Evolutionary conservation across 495 filamentous ascomycete genomes (phyloP).

Genomic region (Neurospora sp.): DNA sequence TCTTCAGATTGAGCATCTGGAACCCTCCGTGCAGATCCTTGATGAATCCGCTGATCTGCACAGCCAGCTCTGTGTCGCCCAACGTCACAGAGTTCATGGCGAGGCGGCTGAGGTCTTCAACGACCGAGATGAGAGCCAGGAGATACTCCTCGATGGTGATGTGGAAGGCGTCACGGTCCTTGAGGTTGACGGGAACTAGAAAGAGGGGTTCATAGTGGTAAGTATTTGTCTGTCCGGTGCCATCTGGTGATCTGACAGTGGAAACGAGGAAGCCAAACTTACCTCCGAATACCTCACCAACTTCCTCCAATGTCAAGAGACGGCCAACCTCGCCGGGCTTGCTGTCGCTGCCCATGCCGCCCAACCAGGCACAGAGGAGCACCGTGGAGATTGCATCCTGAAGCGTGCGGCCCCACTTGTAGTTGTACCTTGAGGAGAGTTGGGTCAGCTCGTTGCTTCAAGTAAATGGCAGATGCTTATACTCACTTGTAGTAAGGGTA

Average conservation of each 20-base stretch:
- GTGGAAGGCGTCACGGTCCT: slow-evolving; percentile 83
- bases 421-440: slow-evolving; percentile 51
- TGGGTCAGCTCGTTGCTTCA: background rate
- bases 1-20: slow-evolving; percentile 94
- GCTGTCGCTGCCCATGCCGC: slow-evolving; percentile 42
- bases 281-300: slow-evolving; percentile 70
- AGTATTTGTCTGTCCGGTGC: background rate
- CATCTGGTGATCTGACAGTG: background rate
- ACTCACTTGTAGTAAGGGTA: slow-evolving; percentile 85
- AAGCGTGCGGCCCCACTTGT: slow-evolving; percentile 70
- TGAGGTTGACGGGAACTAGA: slow-evolving; percentile 88
- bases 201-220: background rate
- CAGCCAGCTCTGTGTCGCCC: slow-evolving; percentile 73
- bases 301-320: slow-evolving; percentile 79
- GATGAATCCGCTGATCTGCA: slow-evolving; percentile 82
- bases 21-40: slow-evolving; percentile 94
- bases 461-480: background rate
- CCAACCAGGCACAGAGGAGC: slow-evolving; percentile 68
- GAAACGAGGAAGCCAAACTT: slow-evolving; percentile 14
- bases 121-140: slow-evolving; percentile 69
- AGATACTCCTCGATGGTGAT: slow-evolving; percentile 96
- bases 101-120: slow-evolving; percentile 83
- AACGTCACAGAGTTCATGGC: slow-evolving; percentile 95
- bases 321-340: slow-evolving; percentile 38
- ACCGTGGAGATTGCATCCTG: slow-evolving; percentile 72